phyloP scores from a whole-genome alignment of 2,329 filamentous ascomycete genomes.

The Furcasterigmium furcatum region DNA sequence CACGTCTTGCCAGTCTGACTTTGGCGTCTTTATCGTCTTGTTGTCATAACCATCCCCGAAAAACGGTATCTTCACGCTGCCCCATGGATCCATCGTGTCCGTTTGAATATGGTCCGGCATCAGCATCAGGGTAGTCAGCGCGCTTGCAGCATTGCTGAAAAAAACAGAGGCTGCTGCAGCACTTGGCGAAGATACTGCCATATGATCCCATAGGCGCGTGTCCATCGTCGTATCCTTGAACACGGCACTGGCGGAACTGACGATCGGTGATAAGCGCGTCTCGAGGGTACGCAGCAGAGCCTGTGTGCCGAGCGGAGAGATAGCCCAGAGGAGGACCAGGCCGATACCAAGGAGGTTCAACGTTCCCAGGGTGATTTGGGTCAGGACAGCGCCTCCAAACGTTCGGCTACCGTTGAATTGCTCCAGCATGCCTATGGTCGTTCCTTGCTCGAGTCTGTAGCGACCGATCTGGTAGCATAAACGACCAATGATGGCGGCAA shows the following conservation, averaged over 20 bases:
- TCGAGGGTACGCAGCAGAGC: constrained; percentile 17
- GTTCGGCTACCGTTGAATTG: constrained; percentile 25
- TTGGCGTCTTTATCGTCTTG: neutral
- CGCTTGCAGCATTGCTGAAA: neutral
- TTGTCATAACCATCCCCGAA: neutral
- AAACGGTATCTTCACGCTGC: constrained; percentile 21
- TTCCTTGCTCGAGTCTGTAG: constrained; percentile 21
- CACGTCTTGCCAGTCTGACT: neutral
- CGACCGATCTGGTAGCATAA: constrained; percentile 17
- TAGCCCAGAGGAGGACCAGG: constrained; percentile 20
- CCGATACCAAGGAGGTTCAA: constrained; percentile 18
- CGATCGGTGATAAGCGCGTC: too few relatives aligned
- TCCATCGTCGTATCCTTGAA: too few relatives aligned
- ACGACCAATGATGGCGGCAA: constrained; percentile 21
- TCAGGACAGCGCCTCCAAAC: constrained; percentile 18
- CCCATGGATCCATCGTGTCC: constrained; percentile 19
- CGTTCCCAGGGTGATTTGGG: constrained; percentile 19
- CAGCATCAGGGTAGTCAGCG: constrained; percentile 14
- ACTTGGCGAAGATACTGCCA: too few relatives aligned
- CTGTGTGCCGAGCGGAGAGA: constrained; percentile 26
- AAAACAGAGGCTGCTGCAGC: too few relatives aligned
- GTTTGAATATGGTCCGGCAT: constrained; percentile 14
- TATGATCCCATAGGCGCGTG: too few relatives aligned
- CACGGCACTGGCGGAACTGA: too few relatives aligned
- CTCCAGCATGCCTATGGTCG: constrained; percentile 19